A percentile compares a stretch with the other conserved stretches of the same genome.
phyloP scores from a whole-genome alignment of 2,329 filamentous ascomycete species.

The Exophiala bonariae region DNA sequence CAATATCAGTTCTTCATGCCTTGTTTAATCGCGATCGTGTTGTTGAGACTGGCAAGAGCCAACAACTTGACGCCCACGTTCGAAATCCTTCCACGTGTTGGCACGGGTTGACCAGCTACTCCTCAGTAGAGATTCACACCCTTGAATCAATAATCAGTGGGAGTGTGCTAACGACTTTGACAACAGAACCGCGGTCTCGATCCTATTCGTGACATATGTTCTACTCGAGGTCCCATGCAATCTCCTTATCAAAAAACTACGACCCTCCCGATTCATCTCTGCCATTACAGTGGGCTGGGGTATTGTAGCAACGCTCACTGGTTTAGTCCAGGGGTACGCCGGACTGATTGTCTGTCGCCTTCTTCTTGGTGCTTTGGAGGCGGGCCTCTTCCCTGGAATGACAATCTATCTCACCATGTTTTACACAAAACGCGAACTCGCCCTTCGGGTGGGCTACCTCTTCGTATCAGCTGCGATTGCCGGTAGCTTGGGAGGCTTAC shows the following conservation, averaged over 20 bases:
- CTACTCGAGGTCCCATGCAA: constrained; percentile 38
- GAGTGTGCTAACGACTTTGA: too few relatives aligned
- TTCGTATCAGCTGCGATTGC: constrained; percentile 52
- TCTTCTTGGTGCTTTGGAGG: constrained; percentile 45
- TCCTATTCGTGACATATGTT: constrained; percentile 65
- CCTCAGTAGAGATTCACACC: too few relatives aligned
- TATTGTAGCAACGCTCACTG: constrained; percentile 52
- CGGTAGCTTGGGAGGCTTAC: constrained; percentile 53
- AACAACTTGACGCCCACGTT: too few relatives aligned
- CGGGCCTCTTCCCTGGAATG: constrained; percentile 42
- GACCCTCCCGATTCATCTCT: constrained; percentile 55
- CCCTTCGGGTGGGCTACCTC: constrained; percentile 43
- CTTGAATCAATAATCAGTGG: too few relatives aligned
- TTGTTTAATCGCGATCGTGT: too few relatives aligned
- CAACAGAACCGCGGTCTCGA: constrained; percentile 59
- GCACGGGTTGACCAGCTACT: too few relatives aligned
- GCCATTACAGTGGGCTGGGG: constrained; percentile 18
- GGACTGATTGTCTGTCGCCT: constrained; percentile 50
- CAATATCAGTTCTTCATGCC: too few relatives aligned
- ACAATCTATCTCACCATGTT: constrained; percentile 48
- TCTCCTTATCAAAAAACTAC: constrained; percentile 45
- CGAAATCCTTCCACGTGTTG: too few relatives aligned
- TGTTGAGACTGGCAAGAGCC: too few relatives aligned
- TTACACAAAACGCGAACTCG: constrained; percentile 46
- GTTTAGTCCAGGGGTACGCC: constrained; percentile 46